Base-by-base conservation (phyloP, 2,329 filamentous ascomycete species). In the Scytalidium sp. region DNA sequence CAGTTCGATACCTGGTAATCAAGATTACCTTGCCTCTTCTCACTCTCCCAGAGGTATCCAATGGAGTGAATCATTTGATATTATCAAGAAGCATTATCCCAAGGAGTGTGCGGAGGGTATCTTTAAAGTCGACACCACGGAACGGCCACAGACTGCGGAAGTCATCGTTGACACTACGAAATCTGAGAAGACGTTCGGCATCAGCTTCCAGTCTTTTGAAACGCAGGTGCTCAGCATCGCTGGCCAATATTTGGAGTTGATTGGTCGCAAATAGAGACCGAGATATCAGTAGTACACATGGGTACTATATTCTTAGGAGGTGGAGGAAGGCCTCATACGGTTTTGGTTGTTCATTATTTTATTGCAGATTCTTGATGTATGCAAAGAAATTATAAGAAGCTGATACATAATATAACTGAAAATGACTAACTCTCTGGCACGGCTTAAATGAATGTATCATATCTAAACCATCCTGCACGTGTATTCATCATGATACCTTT, bases 11-110 rank as follows among this genome's bases (percentile, higher is more conserved):
- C 51, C 62, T 1, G 65, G 64, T 5, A 64, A 64, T 43, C 58
- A 64, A 50, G 61, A 66, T 53, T 66, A 67, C 50, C 62, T 69
- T 23, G 57, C 68, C 19, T 60, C 55, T 49, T 53, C 56, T 53
- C 41, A 53, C 13, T 27, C 40, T 2, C 20, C 20, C n/a, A 27
- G 19, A 20, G 50, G 50, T 2, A 61, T 58, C 25, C 46, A 58
- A 48, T 73, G 69, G 69, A 64, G 66, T 36, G 66, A 70, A 21
- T 58, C 64, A 1, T 63, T 65, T 25, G 59, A 60, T 11, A 65
- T 71, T 32, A 66, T 65, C 5, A 59, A 62, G 44, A 52, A 57
- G 29, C 46, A 50, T 21, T 72, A 61, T 56, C 44, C 58, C 56
- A 40, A 54, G 54, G 56, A 59, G 45, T 43, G 58, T 52, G 47